Evolutionary conservation across 2,329 filamentous ascomycete genomes (phyloP).

Genomic region (Dactylellina leptospora): DNA sequence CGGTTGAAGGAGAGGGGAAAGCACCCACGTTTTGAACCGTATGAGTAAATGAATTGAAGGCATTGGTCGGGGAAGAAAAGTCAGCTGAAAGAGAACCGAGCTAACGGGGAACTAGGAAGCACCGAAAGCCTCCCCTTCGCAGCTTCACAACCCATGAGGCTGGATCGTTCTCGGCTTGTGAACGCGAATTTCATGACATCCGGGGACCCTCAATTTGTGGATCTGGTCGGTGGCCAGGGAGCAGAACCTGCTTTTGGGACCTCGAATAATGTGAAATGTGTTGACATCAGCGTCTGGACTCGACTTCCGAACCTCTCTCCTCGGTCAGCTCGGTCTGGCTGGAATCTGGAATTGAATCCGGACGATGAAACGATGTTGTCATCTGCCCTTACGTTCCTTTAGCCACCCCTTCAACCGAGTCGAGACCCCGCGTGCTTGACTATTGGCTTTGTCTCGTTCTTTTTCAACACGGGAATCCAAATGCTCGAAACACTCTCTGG

Average conservation of each 20-base stretch:
- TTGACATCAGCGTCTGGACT: slow-evolving; percentile 25
- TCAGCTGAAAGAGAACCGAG: slow-evolving; percentile 21
- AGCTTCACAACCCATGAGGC: slow-evolving; percentile 8
- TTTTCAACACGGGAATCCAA: slow-evolving; percentile 29
- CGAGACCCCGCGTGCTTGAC: slow-evolving; percentile 17
- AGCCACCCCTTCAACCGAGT: slow-evolving; percentile 11
- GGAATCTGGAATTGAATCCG: slow-evolving; percentile 25
- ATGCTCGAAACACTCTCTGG: neutral
- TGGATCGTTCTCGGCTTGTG: slow-evolving; percentile 14
- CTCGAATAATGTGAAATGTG: slow-evolving; percentile 9
- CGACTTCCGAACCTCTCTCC: neutral
- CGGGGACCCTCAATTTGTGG: too few relatives aligned
- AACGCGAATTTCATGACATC: neutral
- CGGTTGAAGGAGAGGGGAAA: slow-evolving; percentile 26
- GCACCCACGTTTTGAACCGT: slow-evolving; percentile 1
- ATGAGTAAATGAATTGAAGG: slow-evolving; percentile 37
- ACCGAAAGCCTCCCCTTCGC: slow-evolving; percentile 7
- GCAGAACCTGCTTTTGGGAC: slow-evolving; percentile 3
- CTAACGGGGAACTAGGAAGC: slow-evolving; percentile 44
- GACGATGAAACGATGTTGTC: slow-evolving; percentile 46
- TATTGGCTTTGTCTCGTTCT: neutral
- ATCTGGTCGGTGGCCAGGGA: slow-evolving; percentile 5
- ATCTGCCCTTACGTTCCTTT: slow-evolving; percentile 35
- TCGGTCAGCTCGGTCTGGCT: too few relatives aligned
- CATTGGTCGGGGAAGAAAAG: slow-evolving; percentile 11